Evolutionary conservation across 2,329 filamentous ascomycete genomes (phyloP).

Genomic region (Trichoderma cornu-damae): DNA sequence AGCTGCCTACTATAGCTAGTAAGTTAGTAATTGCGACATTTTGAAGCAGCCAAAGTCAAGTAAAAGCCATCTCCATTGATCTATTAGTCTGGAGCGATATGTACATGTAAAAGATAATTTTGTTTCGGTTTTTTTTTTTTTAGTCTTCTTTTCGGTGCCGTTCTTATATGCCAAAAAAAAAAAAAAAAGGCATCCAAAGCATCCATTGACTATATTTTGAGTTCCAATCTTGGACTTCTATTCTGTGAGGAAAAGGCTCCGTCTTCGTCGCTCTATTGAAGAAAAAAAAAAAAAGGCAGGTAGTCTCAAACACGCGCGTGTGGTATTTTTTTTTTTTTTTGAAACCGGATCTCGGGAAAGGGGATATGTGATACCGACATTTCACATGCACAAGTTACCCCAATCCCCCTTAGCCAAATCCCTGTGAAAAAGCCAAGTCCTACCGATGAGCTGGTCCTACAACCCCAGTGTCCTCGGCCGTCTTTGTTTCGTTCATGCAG

Average conservation of each 20-base stretch:
- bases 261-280: constrained; percentile 1
- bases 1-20: neutral
- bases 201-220: neutral
- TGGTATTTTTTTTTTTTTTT: neutral
- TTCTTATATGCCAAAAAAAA: constrained; percentile 1
- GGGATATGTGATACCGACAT: neutral
- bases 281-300: neutral
- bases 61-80: neutral
- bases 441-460: neutral
- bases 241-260: neutral
- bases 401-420: neutral
- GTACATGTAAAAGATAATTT: neutral
- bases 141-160: neutral
- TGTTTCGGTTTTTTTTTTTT: neutral
- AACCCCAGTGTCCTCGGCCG: neutral
- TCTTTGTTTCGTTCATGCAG: neutral
- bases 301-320: neutral
- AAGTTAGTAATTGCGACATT: neutral
- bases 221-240: neutral
- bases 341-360: neutral
- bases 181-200: neutral
- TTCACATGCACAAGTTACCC: neutral
- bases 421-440: neutral
- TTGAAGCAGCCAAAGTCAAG: neutral
- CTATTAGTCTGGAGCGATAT: constrained; percentile 2